Conservation (phyloP, 805 yeast genomes). For the Tetrapisispora namnaoensis region DNA sequence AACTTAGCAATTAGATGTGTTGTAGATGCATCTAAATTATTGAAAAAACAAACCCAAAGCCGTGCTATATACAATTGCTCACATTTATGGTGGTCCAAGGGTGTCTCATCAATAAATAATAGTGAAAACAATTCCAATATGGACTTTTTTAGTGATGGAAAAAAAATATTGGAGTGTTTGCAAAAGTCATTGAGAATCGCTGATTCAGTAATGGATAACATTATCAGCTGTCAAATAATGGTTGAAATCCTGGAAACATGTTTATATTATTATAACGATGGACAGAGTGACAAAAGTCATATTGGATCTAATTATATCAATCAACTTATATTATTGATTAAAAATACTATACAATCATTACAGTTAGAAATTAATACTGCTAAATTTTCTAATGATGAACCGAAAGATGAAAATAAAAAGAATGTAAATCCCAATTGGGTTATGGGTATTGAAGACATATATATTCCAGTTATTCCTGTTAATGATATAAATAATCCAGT, state of each 20-base stretch:
- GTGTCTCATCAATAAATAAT: constrained; percentile 27
- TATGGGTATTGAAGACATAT: neutral
- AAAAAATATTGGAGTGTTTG: constrained; percentile 78
- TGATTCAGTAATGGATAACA: constrained; percentile 76
- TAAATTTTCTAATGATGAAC: neutral
- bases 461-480: neutral
- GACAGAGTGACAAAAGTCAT: constrained; percentile 14
- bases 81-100: constrained; percentile 87
- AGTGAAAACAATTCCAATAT: neutral
- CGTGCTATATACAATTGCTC: constrained; percentile 76
- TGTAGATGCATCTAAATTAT: constrained; percentile 73
- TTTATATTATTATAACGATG: constrained; percentile 54
- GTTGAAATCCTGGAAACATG: constrained; percentile 82
- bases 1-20: constrained; percentile 73
- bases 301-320: constrained; percentile 70
- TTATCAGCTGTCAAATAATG: constrained; percentile 59
- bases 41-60: constrained; percentile 89
- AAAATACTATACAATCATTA: constrained; percentile 40
- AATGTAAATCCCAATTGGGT: neutral
- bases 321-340: constrained; percentile 76
- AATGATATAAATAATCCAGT: neutral
- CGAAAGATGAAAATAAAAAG: neutral
- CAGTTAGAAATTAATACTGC: constrained; percentile 25
- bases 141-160: constrained; percentile 39
- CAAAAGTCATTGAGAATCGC: constrained; percentile 82